Percentiles rank a stretch among this genome's conserved stretches.
These are phyloP conservation scores for Saksenaea vasiformis DNA, from an alignment of 371 early-diverging fungal genomes.

Conservation along the genomic window DNA sequence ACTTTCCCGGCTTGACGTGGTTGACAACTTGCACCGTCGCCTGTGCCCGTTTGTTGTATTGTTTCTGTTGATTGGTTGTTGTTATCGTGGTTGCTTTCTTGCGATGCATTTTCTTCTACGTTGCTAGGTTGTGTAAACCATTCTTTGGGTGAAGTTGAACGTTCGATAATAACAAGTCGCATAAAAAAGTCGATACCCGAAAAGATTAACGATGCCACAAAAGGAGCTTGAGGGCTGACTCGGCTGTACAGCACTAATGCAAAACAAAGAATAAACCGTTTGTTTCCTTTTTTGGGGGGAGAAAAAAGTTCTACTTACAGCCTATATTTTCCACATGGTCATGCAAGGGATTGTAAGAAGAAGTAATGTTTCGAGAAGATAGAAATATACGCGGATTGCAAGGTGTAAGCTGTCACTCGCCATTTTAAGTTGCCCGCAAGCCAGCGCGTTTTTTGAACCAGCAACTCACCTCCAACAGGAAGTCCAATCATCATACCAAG, in stretches of 20 bases:
- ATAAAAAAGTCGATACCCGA: slow-evolving; percentile 58
- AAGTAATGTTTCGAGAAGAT: not conserved
- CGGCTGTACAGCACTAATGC: slow-evolving; percentile 57
- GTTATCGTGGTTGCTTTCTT: not conserved
- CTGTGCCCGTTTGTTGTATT: not conserved
- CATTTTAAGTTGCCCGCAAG: not conserved
- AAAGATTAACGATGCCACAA: slow-evolving; percentile 70
- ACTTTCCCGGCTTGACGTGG: too few species aligned
- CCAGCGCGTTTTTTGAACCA: not conserved
- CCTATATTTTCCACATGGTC: not conserved
- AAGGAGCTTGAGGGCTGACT: slow-evolving; percentile 68
- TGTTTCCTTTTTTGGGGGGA: not conserved
- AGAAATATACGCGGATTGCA: not conserved
- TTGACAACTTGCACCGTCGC: not conserved
- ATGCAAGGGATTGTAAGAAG: not conserved
- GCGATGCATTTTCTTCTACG: slow-evolving; percentile 5
- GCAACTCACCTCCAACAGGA: slow-evolving; percentile 57
- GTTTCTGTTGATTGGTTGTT: not conserved
- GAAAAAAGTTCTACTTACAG: not conserved
- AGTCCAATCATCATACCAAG: slow-evolving; percentile 65
- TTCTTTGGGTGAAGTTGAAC: slow-evolving; percentile 41
- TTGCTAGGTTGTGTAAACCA: slow-evolving; percentile 30
- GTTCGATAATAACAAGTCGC: slow-evolving; percentile 56
- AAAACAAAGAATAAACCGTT: not conserved
- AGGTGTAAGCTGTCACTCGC: not conserved